Evolutionary conservation across 2,329 filamentous ascomycete species (phyloP), one percentile per base, ranked within the genome.

Genomic region (Knufia fluminis): DNA sequence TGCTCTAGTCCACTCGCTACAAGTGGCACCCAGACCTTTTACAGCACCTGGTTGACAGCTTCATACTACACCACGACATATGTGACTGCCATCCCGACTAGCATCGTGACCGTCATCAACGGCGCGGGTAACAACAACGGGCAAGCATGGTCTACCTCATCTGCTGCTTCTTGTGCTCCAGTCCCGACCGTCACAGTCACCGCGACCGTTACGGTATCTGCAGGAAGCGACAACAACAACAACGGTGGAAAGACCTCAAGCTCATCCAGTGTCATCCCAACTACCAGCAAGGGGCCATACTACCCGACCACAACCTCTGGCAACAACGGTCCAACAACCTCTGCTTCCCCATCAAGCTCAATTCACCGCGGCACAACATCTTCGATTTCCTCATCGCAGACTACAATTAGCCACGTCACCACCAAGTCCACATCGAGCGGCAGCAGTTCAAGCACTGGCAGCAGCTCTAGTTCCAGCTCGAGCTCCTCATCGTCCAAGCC

Each of bases 21-120:
- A 14, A 38, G 54, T 4, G 51, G 54, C 17, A 55, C 57, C 17
- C 59, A 55, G 32, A 67, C 64, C n/a, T 63, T 54, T 52, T 67
- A 64, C 54, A 61, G 60, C 41, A 63, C 63, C 10, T 67, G 60
- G 58, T 46, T 65, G 22, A 62, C 61, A 1, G 57, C 60, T 36
- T 59, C 61, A 2, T 53, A 53, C 22, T 61, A 59, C 35, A 61
- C 57, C 10, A 64, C 63, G 19, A 64, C 61, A 7, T 59, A 60
- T 6, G 43, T 46, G 9, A 46, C 43, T 60, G 59, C 56, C 63
- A 60, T 46, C 56, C 62, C 43, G 9, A 46, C 43, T 14, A 46
- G 28, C 31, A 23, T 46, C 17, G 31, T 46, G 6, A 46, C 43
- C 9, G 43, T 46, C 17, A 46, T 46, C 43, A 46, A 26, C 40